These are phyloP conservation scores for Polygonum aviculare DNA, from an alignment of 148 eudicot species.

Conservation along the genomic window DNA sequence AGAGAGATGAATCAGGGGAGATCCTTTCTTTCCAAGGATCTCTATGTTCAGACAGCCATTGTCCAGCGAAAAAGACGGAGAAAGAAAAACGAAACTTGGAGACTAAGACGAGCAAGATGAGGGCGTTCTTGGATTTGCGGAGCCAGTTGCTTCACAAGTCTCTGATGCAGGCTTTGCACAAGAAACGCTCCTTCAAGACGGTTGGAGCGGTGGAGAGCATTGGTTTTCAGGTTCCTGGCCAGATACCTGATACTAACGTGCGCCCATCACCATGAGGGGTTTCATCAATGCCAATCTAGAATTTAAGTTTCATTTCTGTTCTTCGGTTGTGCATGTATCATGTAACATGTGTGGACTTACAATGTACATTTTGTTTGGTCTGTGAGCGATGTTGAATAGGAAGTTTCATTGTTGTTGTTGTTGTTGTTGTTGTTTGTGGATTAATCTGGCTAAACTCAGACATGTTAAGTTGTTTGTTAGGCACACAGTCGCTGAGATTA, in stretches of 20 bases:
- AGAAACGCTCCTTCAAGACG: slow-evolving; percentile 50
- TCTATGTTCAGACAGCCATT: slow-evolving; percentile 29
- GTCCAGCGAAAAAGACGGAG: slow-evolving; percentile 17
- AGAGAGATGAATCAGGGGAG: slow-evolving; percentile 21
- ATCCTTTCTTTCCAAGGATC: slow-evolving; percentile 6
- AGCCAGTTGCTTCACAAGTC: slow-evolving; percentile 61
- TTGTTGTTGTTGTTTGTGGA: too few species aligned
- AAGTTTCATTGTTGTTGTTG: background rate
- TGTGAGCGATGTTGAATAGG: background rate
- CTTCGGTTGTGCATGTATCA: background rate
- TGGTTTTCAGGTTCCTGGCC: slow-evolving; percentile 38
- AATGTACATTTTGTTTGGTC: background rate
- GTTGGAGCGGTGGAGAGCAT: slow-evolving; percentile 67
- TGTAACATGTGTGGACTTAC: background rate
- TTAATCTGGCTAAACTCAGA: background rate
- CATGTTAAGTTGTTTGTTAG: background rate
- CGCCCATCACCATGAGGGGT: background rate
- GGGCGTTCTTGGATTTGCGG: slow-evolving; percentile 52
- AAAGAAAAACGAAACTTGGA: background rate
- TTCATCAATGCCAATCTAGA: background rate
- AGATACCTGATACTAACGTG: background rate
- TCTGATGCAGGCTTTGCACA: slow-evolving; percentile 47
- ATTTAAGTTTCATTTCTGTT: background rate
- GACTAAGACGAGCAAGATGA: slow-evolving; percentile 19
- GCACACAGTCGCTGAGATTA: background rate